Evolutionary conservation across 345 rosid species (phyloP).

Genomic region (Dipteronia dyeriana): DNA sequence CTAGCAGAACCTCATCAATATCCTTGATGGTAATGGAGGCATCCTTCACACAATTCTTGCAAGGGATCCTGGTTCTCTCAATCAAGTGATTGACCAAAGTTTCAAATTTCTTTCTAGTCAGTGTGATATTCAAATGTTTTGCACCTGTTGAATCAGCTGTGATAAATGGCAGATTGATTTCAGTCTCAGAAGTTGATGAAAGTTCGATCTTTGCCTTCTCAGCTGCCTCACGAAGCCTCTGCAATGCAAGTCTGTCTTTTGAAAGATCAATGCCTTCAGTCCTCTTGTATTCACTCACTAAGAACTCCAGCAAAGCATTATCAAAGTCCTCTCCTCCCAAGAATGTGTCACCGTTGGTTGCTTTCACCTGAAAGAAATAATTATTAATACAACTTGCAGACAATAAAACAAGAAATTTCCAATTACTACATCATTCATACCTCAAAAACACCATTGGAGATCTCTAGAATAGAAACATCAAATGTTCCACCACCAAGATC

Average conservation of each 20-base stretch:
- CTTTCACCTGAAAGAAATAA: conserved; percentile 64
- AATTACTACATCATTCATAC: conserved; percentile 22
- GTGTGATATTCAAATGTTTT: conserved; percentile 77
- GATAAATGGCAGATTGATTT: conserved; percentile 80
- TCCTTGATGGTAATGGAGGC: conserved; percentile 71
- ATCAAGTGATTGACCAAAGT: conserved; percentile 64
- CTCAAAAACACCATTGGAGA: conserved; percentile 95
- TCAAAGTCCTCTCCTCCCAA: conserved; percentile 97
- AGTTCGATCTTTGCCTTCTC: conserved; percentile 93
- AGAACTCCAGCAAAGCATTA: conserved; percentile 69
- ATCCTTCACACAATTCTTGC: conserved; percentile 82
- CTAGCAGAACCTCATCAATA: conserved; percentile 80
- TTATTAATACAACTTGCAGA: neutral
- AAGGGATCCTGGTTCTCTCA: conserved; percentile 70
- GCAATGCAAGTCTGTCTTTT: conserved; percentile 80
- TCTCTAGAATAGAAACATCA: conserved; percentile 85
- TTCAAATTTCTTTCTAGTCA: conserved; percentile 80
- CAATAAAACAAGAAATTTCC: neutral
- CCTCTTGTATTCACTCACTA: conserved; percentile 77
- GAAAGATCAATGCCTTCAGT: conserved; percentile 73
- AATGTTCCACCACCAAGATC: conserved; percentile 96
- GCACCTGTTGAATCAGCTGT: conserved; percentile 89
- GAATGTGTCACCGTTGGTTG: conserved; percentile 95
- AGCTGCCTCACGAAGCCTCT: conserved; percentile 89
- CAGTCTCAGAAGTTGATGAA: conserved; percentile 84